Percentiles rank a stretch among this genome's conserved stretches.
phyloP scores from a whole-genome alignment of 2,329 filamentous ascomycete species.

The Venturia nashicola region DNA sequence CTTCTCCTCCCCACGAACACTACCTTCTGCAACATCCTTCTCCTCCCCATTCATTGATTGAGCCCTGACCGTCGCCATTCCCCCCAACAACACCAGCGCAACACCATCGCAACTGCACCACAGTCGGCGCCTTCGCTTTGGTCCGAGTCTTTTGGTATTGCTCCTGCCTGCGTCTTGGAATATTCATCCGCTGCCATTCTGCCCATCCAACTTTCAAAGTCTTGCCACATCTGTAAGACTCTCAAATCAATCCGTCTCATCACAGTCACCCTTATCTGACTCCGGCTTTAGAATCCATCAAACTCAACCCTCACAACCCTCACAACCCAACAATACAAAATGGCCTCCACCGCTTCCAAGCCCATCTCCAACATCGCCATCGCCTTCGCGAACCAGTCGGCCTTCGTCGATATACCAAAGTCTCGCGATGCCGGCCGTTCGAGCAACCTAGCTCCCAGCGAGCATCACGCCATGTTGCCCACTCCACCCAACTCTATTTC shows the following conservation, averaged over 20 bases:
- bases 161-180: too few relatives aligned
- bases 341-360: slow-evolving; percentile 23
- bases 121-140: too few relatives aligned
- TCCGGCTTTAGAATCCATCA: neutral
- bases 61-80: too few relatives aligned
- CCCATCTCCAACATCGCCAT: slow-evolving; percentile 29
- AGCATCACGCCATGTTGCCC: slow-evolving; percentile 45
- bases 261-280: neutral
- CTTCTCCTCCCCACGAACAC: too few relatives aligned
- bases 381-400: slow-evolving; percentile 21
- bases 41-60: too few relatives aligned
- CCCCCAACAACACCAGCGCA: too few relatives aligned
- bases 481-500: slow-evolving; percentile 95
- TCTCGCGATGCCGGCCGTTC: slow-evolving; percentile 18
- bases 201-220: too few relatives aligned
- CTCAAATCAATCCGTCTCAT: neutral
- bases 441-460: slow-evolving; percentile 4
- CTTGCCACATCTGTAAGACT: neutral
- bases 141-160: too few relatives aligned
- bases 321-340: slow-evolving; percentile 11
- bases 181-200: too few relatives aligned
- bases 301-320: neutral
- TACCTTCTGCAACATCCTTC: too few relatives aligned
- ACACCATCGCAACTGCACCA: too few relatives aligned
- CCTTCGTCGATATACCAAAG: slow-evolving; percentile 18